phyloP scores from a whole-genome alignment of 768 basidiomycete genomes.

The Hemileccinum rubropunctum region DNA sequence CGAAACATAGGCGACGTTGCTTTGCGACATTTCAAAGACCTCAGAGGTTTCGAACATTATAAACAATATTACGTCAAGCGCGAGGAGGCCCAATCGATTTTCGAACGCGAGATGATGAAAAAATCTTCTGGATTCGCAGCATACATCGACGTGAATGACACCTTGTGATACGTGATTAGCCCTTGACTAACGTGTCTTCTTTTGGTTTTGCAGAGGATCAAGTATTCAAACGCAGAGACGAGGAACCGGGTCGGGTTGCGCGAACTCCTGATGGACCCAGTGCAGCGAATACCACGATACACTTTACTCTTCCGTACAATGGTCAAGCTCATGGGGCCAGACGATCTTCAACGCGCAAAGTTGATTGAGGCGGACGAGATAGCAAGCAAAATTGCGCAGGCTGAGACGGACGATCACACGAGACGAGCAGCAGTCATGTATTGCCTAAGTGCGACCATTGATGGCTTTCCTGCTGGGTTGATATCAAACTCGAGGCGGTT shows the following conservation, averaged over 20 bases:
- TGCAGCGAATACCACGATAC: conserved; percentile 93
- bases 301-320: conserved; percentile 90
- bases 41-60: conserved; percentile 87
- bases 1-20: conserved; percentile 77
- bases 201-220: conserved; percentile 60
- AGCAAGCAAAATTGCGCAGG: conserved; percentile 86
- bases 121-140: conserved; percentile 77
- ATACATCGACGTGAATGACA: conserved; percentile 76
- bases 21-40: conserved; percentile 80
- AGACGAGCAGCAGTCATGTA: conserved; percentile 87
- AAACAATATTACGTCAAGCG: conserved; percentile 89
- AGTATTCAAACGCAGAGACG: conserved; percentile 74
- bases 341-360: conserved; percentile 75
- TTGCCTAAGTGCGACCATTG: conserved; percentile 78
- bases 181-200: conserved; percentile 3
- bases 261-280: conserved; percentile 93
- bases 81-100: conserved; percentile 88
- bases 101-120: conserved; percentile 79
- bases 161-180: conserved; percentile 7
- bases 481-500: conserved; percentile 86
- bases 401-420: conserved; percentile 90
- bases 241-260: conserved; percentile 84
- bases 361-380: conserved; percentile 83
- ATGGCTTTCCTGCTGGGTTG: conserved; percentile 88
- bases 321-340: conserved; percentile 81